Percentiles rank a stretch among this genome's conserved stretches.
phyloP scores from a whole-genome alignment of 208 protist genomes.

The Leishmania guyanensis region DNA sequence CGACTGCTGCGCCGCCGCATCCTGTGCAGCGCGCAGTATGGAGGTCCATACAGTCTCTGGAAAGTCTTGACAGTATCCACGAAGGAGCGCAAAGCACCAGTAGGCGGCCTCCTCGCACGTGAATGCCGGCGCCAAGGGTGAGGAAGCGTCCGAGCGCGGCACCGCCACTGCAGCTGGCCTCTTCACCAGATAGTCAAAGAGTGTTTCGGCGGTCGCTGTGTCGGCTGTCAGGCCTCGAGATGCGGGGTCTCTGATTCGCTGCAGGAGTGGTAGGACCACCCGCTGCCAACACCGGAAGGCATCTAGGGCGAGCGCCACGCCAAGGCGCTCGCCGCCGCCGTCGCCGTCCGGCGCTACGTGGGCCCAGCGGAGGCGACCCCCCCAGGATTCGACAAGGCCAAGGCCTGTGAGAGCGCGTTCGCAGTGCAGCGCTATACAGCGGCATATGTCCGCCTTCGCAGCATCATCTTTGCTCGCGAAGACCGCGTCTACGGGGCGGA shows the following conservation, averaged over 20 bases:
- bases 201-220: not conserved
- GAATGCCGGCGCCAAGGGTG: not conserved
- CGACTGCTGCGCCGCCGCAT: slow-evolving; percentile 4
- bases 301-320: slow-evolving; percentile 21
- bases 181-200: slow-evolving; percentile 15
- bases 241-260: not conserved
- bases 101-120: not conserved
- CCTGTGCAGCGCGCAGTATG: slow-evolving; percentile 17
- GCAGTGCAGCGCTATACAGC: slow-evolving; percentile 26
- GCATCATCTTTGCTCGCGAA: slow-evolving; percentile 26
- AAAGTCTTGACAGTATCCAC: slow-evolving; percentile 27
- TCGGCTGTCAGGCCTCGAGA: not conserved
- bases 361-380: slow-evolving; percentile 12
- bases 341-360: slow-evolving; percentile 3
- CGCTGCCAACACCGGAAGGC: slow-evolving; percentile 22
- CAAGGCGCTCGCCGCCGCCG: slow-evolving; percentile 20
- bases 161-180: not conserved
- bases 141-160: not conserved
- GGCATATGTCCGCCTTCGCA: slow-evolving; percentile 39
- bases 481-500: slow-evolving; percentile 12
- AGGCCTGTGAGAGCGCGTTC: slow-evolving; percentile 10
- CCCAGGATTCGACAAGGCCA: slow-evolving; percentile 13
- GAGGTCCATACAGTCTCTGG: slow-evolving; percentile 20
- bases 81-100: slow-evolving; percentile 16
- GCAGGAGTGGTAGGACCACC: slow-evolving; percentile 21